phyloP scores from a whole-genome alignment of 306 rosid species.

The Pachyrhizus erosus region DNA sequence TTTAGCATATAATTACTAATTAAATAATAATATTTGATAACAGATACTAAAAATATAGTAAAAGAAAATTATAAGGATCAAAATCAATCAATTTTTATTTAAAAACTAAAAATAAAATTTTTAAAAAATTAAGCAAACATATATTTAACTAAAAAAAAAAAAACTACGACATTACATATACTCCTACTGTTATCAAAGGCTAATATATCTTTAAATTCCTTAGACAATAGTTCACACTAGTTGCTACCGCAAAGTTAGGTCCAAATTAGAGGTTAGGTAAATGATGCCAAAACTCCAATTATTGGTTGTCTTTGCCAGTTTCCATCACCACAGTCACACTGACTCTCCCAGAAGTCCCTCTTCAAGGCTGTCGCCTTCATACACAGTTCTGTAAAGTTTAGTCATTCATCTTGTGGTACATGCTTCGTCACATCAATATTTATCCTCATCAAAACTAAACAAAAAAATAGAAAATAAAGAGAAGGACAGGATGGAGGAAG shows the following conservation, averaged over 20 bases:
- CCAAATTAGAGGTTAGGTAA: conserved; percentile 43
- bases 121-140: too few species aligned
- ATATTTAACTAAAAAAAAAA: too few species aligned
- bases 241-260: conserved; percentile 51
- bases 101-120: too few species aligned
- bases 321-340: conserved; percentile 10
- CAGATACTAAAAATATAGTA: too few species aligned
- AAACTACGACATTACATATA: not conserved
- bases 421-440: conserved; percentile 49
- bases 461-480: not conserved
- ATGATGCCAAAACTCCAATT: conserved; percentile 51
- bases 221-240: not conserved
- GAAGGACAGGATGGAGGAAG: not conserved
- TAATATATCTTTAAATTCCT: not conserved
- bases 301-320: conserved; percentile 46
- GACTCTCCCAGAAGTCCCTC: conserved; percentile 21
- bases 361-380: conserved; percentile 43
- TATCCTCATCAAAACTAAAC: not conserved
- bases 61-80: too few species aligned
- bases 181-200: not conserved
- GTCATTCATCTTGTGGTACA: conserved; percentile 46
- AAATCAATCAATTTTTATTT: too few species aligned
- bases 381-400: conserved; percentile 38
- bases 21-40: too few species aligned
- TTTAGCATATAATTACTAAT: too few species aligned